Conservation (phyloP, 345 rosid genomes). For the Populus nigra region DNA sequence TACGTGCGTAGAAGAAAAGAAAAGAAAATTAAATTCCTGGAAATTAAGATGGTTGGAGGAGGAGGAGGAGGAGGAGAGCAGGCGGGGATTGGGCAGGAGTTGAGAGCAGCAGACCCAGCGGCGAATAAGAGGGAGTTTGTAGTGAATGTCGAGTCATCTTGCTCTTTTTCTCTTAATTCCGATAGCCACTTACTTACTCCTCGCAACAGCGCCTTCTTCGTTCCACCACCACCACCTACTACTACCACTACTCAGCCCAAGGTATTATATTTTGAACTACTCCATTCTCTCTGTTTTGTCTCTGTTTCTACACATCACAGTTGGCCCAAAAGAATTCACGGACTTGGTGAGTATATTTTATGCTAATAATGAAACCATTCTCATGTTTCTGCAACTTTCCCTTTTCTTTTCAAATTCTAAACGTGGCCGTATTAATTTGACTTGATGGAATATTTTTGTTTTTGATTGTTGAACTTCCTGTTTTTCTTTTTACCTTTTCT, state of each 20-base stretch:
- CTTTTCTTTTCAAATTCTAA: neutral
- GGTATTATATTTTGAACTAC: neutral
- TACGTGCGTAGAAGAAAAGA: too few species aligned
- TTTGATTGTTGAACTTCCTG: neutral
- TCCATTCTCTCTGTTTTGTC: neutral
- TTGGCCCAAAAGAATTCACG: neutral
- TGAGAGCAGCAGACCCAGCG: too few species aligned
- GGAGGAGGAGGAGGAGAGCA: too few species aligned
- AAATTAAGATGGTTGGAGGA: too few species aligned
- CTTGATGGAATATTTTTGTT: neutral
- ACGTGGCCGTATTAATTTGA: neutral
- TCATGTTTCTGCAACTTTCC: neutral
- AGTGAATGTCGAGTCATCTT: too few species aligned
- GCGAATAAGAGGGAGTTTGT: too few species aligned
- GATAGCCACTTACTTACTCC: neutral
- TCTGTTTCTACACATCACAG: neutral
- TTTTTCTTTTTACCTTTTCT: neutral
- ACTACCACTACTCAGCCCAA: neutral
- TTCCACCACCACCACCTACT: neutral
- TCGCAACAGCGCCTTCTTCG: neutral
- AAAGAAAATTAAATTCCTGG: too few species aligned
- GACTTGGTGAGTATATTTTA: neutral
- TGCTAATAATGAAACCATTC: neutral
- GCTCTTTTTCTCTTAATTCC: too few species aligned
- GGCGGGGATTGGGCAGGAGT: too few species aligned